Evolutionary conservation across 2,329 filamentous ascomycete species (phyloP).

Genomic region (Sporothrix mexicana): DNA sequence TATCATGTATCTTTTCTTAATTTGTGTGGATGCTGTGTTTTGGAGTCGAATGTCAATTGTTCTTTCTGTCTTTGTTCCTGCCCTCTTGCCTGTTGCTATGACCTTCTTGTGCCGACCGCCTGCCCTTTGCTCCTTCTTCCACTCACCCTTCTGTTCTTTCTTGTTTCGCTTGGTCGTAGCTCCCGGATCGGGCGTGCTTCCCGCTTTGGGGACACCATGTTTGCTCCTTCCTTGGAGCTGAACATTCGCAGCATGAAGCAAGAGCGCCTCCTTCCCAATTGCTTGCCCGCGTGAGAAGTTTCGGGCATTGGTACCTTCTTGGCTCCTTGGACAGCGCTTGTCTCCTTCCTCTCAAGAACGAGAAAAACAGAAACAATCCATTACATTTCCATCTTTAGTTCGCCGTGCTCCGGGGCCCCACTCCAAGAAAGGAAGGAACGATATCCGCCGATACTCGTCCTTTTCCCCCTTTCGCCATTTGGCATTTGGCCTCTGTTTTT

Average conservation of each 20-base stretch:
- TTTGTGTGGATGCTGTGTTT: not conserved
- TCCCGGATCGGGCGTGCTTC: constrained; percentile 25
- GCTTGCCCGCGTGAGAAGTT: not conserved
- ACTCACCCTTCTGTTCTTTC: not conserved
- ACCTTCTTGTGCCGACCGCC: not conserved
- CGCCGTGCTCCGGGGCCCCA: constrained; percentile 3
- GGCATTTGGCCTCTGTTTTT: constrained; percentile 6
- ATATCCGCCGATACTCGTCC: not conserved
- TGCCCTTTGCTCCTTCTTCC: constrained; percentile 16
- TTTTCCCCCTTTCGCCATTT: constrained; percentile 3
- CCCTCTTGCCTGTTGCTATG: constrained; percentile 10
- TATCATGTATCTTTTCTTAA: not conserved
- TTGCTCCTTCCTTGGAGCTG: constrained; percentile 6
- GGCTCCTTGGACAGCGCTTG: not conserved
- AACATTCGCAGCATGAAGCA: not conserved
- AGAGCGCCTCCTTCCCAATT: not conserved
- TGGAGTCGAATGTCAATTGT: not conserved
- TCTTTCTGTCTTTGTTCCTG: not conserved
- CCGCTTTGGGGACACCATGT: constrained; percentile 11
- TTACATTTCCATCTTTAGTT: not conserved
- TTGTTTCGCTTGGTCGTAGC: constrained; percentile 14
- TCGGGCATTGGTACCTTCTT: constrained; percentile 13
- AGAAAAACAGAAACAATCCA: too few species aligned
- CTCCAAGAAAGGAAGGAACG: not conserved
- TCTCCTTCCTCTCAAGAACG: not conserved